Percentiles rank a stretch among this genome's conserved stretches.
These are phyloP conservation scores for Tothia fuscella DNA, from an alignment of 2,329 filamentous ascomycete genomes.

Conservation along the genomic window DNA sequence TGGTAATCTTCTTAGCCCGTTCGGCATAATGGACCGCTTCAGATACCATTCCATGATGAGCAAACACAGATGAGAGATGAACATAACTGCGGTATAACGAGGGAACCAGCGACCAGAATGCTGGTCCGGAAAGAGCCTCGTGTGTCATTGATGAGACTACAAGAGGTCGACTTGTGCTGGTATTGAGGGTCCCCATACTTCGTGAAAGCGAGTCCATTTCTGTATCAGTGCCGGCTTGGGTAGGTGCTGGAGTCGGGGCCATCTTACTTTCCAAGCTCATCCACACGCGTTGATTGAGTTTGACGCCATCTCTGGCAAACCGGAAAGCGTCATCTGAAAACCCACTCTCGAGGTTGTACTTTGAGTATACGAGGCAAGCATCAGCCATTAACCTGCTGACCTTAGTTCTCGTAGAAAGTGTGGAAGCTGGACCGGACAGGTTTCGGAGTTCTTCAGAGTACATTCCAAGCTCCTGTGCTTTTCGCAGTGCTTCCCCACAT, in stretches of 20 bases:
- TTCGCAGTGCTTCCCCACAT: slow-evolving; percentile 28
- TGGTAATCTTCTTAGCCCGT: slow-evolving; percentile 66
- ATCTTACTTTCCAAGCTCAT: slow-evolving; percentile 33
- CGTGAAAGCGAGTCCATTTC: slow-evolving; percentile 15
- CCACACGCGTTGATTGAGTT: slow-evolving; percentile 40
- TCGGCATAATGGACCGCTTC: slow-evolving; percentile 84
- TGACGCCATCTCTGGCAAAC: slow-evolving; percentile 30
- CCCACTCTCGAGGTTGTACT: slow-evolving; percentile 48
- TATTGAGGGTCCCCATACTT: slow-evolving; percentile 18
- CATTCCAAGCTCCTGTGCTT: slow-evolving; percentile 20
- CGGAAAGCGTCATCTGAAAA: slow-evolving; percentile 32
- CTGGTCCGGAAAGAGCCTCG: slow-evolving; percentile 44
- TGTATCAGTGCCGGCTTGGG: slow-evolving; percentile 11
- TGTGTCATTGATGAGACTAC: slow-evolving; percentile 31
- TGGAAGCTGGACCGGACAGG: slow-evolving; percentile 21
- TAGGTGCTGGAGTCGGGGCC: background rate
- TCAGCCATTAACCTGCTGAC: slow-evolving; percentile 30
- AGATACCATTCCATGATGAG: slow-evolving; percentile 73
- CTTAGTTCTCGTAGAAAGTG: slow-evolving; percentile 22
- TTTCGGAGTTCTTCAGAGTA: background rate
- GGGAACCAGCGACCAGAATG: slow-evolving; percentile 69
- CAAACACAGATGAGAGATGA: slow-evolving; percentile 66
- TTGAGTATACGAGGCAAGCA: slow-evolving; percentile 41
- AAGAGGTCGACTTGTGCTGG: slow-evolving; percentile 20
- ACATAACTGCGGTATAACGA: slow-evolving; percentile 60